These are phyloP conservation scores for Erigeron philadelphicus DNA, from an alignment of 140 eudicot species.

Conservation along the genomic window DNA sequence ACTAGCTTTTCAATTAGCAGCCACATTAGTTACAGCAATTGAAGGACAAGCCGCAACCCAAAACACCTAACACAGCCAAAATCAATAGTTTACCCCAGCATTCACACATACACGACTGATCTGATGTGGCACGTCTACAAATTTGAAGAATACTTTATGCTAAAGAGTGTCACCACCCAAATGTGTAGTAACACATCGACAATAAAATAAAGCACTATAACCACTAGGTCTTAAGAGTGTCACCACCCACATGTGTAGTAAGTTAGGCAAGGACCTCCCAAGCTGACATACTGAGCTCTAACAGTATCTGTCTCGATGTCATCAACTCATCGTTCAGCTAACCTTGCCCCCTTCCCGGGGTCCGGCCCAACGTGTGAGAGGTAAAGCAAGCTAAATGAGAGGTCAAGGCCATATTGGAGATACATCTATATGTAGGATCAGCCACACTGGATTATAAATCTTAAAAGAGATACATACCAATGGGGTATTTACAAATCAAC, in stretches of 20 bases:
- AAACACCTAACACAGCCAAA: not conserved
- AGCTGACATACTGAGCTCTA: constrained; percentile 16
- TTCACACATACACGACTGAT: constrained; percentile 5
- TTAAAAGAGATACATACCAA: constrained; percentile 1
- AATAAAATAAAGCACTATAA: constrained; percentile 1
- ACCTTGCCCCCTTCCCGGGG: too few relatives aligned
- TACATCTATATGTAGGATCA: not conserved
- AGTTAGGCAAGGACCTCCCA: constrained; percentile 11
- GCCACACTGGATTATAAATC: not conserved
- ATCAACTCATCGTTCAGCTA: too few relatives aligned
- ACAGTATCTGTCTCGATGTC: not conserved
- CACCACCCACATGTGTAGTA: constrained; percentile 2
- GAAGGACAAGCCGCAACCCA: not conserved
- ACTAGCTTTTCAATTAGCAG: not conserved
- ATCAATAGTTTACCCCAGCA: constrained; percentile 1
- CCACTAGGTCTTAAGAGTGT: constrained; percentile 3
- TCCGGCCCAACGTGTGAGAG: too few relatives aligned
- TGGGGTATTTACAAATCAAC: constrained; percentile 1
- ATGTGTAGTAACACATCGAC: constrained; percentile 13
- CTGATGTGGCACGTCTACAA: constrained; percentile 4
- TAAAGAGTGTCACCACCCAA: too few relatives aligned
- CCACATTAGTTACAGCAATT: not conserved
- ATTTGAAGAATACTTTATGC: not conserved
- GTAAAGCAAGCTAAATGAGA: too few relatives aligned
- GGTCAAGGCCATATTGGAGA: too few relatives aligned